Evolutionary conservation across 768 basidiomycete species (phyloP), one percentile per base, ranked within the genome.

Genomic region (Rhizopogon roseolus): DNA sequence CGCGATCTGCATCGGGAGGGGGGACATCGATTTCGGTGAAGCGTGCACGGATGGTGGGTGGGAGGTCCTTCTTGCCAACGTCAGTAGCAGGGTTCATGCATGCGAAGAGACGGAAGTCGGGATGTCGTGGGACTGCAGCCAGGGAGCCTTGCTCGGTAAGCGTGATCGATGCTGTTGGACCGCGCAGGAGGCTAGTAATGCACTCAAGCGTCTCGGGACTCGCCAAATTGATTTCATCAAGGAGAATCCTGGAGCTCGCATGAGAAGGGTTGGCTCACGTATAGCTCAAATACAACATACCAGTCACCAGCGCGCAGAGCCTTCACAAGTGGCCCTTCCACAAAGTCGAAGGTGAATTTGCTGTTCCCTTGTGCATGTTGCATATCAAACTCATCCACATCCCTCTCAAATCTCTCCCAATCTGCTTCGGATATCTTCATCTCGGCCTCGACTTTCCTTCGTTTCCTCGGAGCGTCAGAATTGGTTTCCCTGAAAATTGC

Each of bases 51-150:
- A 98, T 90, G 62, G 87, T 88, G 5, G 90, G 86, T 16, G 93
- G 92, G 0, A 99, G 84, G 63, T 98, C 96, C 63, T 94, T 97
- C 75, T 98, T 99, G 34, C 97, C 97, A 13, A 98, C 90, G 62
- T 99, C 97, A 4, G 95, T 99, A 0, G 97, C 97, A 5, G 97
- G 97, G 65, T 99, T 99, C 97, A 99, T 99, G 67, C 97, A 99
- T 4, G 94, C 94, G 63, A 98, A 98, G 5, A 98, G 77, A 17
- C 96, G 89, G 74, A 99, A 99, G 62, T 96, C 88, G 16, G 93
- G 85, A 67, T 99, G 97, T 0, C 97, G 88, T 46, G 87, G 86
- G 28, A 98, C 79, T 1, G 90, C 88, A 60, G 94, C 91, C 51
- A 98, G 71, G 9, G 92, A 88, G 1, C 95, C 96, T 66, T 94